Percentiles rank a stretch among this genome's conserved stretches.
Conservation (phyloP, 1,284 basidiomycete genomes). For the Termitomyces sp. region DNA sequence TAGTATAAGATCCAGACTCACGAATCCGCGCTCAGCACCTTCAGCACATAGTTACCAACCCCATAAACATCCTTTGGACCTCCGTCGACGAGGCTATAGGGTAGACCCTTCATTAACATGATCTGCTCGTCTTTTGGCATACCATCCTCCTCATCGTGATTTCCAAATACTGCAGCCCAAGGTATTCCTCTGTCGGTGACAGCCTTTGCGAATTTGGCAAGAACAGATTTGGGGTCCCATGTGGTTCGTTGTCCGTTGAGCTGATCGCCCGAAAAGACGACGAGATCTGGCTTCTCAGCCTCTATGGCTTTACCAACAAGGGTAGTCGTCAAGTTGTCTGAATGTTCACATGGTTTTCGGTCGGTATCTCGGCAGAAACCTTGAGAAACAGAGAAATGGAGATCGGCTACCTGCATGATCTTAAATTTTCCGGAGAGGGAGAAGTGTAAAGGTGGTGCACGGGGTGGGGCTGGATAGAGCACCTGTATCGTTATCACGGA, state of each 20-base stretch:
- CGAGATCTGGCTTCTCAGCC: constrained; percentile 81
- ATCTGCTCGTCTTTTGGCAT: constrained; percentile 62
- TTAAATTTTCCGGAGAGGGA: constrained; percentile 80
- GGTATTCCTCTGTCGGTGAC: constrained; percentile 76
- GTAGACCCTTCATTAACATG: constrained; percentile 69
- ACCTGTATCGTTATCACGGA: neutral
- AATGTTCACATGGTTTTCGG: constrained; percentile 47
- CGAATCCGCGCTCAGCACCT: constrained; percentile 72
- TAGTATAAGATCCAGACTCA: constrained; percentile 30
- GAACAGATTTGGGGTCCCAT: constrained; percentile 82
- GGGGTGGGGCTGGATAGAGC: constrained; percentile 49
- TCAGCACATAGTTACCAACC: constrained; percentile 81
- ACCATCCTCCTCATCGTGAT: constrained; percentile 83
- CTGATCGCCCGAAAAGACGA: constrained; percentile 85
- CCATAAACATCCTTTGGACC: constrained; percentile 85
- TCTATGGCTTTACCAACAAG: constrained; percentile 73
- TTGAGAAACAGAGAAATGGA: constrained; percentile 78
- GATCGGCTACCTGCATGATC: constrained; percentile 86
- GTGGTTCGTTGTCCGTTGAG: constrained; percentile 84
- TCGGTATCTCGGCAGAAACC: constrained; percentile 68
- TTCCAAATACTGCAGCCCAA: constrained; percentile 90
- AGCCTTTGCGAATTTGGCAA: constrained; percentile 82
- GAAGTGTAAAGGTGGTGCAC: constrained; percentile 74
- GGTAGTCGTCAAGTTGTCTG: constrained; percentile 71
- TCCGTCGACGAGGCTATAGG: constrained; percentile 76